Evolutionary conservation across 2,329 filamentous ascomycete species (phyloP).

Genomic region (Sodiomyces alkalinus): DNA sequence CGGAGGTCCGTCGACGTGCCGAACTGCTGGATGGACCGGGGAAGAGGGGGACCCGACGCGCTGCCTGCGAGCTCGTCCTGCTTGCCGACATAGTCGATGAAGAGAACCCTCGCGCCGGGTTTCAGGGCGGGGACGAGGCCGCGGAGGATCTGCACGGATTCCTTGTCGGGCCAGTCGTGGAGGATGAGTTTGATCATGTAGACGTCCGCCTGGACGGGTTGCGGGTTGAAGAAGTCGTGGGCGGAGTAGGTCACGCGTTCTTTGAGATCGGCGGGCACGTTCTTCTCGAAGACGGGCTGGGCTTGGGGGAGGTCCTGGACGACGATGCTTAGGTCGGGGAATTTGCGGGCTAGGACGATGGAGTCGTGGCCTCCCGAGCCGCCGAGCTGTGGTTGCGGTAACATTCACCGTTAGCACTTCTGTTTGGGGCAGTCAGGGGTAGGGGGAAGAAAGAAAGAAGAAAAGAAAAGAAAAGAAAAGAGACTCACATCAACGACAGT

Average conservation of each 20-base stretch:
- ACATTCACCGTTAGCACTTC: neutral
- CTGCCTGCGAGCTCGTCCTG: slow-evolving; percentile 12
- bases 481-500: slow-evolving; percentile 25
- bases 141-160: slow-evolving; percentile 22
- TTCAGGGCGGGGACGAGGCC: slow-evolving; percentile 27
- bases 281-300: slow-evolving; percentile 17
- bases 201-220: slow-evolving; percentile 25
- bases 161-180: slow-evolving; percentile 37
- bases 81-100: slow-evolving; percentile 23
- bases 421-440: neutral
- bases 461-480: neutral
- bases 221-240: slow-evolving; percentile 24
- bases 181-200: slow-evolving; percentile 39
- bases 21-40: slow-evolving; percentile 21
- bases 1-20: slow-evolving; percentile 29
- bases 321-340: slow-evolving; percentile 23
- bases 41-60: slow-evolving; percentile 11
- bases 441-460: neutral
- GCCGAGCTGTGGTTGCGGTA: slow-evolving; percentile 17
- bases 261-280: slow-evolving; percentile 17
- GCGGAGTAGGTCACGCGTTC: slow-evolving; percentile 18
- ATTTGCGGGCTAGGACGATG: slow-evolving; percentile 23
- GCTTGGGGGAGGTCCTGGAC: slow-evolving; percentile 29
- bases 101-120: slow-evolving; percentile 22
- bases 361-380: slow-evolving; percentile 26